Evolutionary conservation across 805 yeast species (phyloP), one percentile per base, ranked within the genome.

Genomic region (Saccharomyces mikatae): DNA sequence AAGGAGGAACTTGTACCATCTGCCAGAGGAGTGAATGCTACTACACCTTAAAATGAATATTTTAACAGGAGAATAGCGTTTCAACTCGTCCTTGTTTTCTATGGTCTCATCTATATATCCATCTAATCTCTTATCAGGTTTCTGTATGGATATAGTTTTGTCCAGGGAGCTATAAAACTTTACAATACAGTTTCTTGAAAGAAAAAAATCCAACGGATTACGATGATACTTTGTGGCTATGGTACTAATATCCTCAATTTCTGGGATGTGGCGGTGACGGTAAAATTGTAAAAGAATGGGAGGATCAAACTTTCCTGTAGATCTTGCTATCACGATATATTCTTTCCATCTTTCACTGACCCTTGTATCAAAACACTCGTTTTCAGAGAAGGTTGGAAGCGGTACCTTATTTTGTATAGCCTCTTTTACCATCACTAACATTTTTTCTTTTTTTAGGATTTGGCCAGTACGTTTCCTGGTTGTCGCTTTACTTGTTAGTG

Each of bases 281-380:
- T 81, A 85, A 56, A 90, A 80, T 62, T 89, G 90, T 1, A 89
- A 56, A 3, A 74, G 66, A 0, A 89, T 63, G 0, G 95, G 91
- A 9, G 72, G 69, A 2, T 71, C 74, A 0, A 63, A 49, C 54
- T 75, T 70, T 14, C 80, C 83, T 0, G 87, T 81, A n/a, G 80
- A 77, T 56, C 92, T 73, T 1, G 86, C 83, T 1, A 87, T 89
- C 2, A 87, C 85, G 28, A 82, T 72, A 64, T 83, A 88, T 65
- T 91, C 97, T 56, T 78, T 81, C 94, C 97, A 89, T 49, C 89
- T 71, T 54, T 87, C 91, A 9, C 76, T 57, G 0, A 87, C 76
- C 52, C 85, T 70, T 0, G 87, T 75, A 46, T 80, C 81, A 27
- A 75, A 73, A 1, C 76, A 71, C 54, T 80, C 83, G 9, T 69